phyloP scores from a whole-genome alignment of 345 rosid species.

The Brassica cretica region DNA sequence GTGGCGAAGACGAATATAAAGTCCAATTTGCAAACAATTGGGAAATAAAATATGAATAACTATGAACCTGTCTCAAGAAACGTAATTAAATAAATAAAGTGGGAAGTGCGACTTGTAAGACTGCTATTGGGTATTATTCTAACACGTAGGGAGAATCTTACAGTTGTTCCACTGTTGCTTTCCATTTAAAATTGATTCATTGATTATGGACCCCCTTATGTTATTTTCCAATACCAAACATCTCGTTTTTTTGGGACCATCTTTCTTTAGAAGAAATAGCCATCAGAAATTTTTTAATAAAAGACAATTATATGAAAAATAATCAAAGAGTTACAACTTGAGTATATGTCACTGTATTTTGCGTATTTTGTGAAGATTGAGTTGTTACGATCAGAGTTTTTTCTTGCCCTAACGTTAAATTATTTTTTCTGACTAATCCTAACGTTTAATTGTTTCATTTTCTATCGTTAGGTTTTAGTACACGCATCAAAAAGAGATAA shows the following conservation, averaged over 20 bases:
- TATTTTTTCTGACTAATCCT: not conserved
- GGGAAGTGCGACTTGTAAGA: conserved; percentile 32
- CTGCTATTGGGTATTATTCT: conserved; percentile 32
- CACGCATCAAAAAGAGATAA: not conserved
- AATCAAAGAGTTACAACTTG: not conserved
- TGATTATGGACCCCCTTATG: conserved; percentile 26
- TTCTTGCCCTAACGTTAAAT: not conserved
- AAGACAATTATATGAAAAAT: too few relatives aligned
- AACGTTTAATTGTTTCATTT: not conserved
- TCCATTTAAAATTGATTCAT: conserved; percentile 15
- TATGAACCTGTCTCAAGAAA: conserved; percentile 27
- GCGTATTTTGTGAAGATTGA: not conserved
- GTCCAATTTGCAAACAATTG: conserved; percentile 11
- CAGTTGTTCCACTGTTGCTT: conserved; percentile 41
- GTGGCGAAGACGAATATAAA: conserved; percentile 31
- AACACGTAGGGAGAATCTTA: conserved; percentile 38
- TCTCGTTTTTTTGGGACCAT: conserved; percentile 20
- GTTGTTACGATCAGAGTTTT: not conserved
- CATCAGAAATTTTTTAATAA: not conserved
- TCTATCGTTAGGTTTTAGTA: not conserved
- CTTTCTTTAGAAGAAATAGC: not conserved
- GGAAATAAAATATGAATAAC: not conserved
- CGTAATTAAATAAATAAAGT: conserved; percentile 15
- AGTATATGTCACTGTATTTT: not conserved
- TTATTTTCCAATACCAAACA: conserved; percentile 29